Evolutionary conservation across 2,329 filamentous ascomycete species (phyloP), one percentile per base, ranked within the genome.

Genomic region (Fusarium sp.): DNA sequence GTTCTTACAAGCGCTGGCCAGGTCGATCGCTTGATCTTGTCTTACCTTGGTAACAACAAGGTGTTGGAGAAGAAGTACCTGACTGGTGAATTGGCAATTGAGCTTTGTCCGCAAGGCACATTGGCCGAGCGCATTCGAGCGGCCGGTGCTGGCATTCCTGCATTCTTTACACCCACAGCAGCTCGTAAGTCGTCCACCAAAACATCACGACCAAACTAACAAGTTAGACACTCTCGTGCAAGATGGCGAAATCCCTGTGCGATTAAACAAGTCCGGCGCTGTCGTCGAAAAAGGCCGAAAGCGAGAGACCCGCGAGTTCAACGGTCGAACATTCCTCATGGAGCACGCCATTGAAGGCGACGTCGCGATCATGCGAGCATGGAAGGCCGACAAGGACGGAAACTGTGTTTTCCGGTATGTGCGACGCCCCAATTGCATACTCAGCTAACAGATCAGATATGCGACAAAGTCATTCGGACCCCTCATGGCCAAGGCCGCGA

Each of bases 401-500:
- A 95, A 95, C 80, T 94, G 91, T 77, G 86, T 93, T 41, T 96
- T 97, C 83, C 85, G 92, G 78, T 91, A 80, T 30, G 54, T 42
- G 7, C 3, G 2, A 24, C 9, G 16, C 3, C 3, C 2, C 7
- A 12, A 22, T 13, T 14, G 3, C 4, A 2, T 37, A 34, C 41
- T 53, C 3, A 30, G 22, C 52, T 61, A 53, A 57, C 34, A 45
- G 4, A 4, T 32, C 2, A 87, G 85, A 70, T 90, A 92, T 79
- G 91, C 92, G 1, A 93, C 91, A 32, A 92, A 92, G 77, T 89
- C 91, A 1, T 94, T 93, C 69, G 91, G 89, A 2, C 87, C 88
- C 8, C 86, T 93, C 67, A 93, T 94, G 91, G 93, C 92, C 64
- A 94, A 95, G 81, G 93, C 93, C 0, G 93, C 92, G 1, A 88